Conservation (phyloP, 192 early-diverging fungal species). For the Coemansia nantahalensis region DNA sequence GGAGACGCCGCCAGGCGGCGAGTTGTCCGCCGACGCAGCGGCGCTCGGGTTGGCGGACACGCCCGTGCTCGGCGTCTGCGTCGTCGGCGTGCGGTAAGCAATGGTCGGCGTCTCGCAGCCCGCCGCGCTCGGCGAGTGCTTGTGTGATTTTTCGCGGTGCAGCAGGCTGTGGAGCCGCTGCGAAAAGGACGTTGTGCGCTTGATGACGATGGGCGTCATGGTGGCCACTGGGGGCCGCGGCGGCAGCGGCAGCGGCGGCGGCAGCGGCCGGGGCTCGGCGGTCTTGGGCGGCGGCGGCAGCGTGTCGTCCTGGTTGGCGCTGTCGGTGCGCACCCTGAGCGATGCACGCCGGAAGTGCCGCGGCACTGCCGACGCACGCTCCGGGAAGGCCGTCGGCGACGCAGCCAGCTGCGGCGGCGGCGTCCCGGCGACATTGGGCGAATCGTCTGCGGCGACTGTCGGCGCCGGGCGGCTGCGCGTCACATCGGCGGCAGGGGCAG, state of each 20-base stretch:
- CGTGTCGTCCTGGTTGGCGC: slow-evolving; percentile 19
- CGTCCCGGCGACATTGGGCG: no score
- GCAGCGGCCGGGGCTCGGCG: slow-evolving; percentile 6
- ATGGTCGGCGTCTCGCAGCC: slow-evolving; percentile 42
- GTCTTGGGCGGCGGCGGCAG: slow-evolving; percentile 40
- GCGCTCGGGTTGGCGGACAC: slow-evolving; percentile 27
- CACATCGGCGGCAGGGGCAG: no score
- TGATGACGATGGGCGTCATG: slow-evolving; percentile 38
- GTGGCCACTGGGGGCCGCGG: slow-evolving; percentile 6
- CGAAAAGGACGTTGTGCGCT: slow-evolving; percentile 51
- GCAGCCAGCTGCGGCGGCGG: not conserved
- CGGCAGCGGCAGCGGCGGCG: not conserved
- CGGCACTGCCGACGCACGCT: slow-evolving; percentile 4
- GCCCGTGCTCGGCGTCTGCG: slow-evolving; percentile 32
- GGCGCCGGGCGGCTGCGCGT: no score
- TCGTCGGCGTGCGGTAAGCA: slow-evolving; percentile 43
- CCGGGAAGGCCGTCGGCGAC: no score
- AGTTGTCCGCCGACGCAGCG: slow-evolving; percentile 21
- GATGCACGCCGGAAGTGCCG: slow-evolving; percentile 25
- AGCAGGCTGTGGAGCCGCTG: slow-evolving; percentile 52
- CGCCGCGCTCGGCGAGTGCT: slow-evolving; percentile 7
- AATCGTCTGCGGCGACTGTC: no score
- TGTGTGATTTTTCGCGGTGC: slow-evolving; percentile 43
- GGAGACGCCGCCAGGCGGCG: slow-evolving; percentile 25
- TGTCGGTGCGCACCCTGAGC: slow-evolving; percentile 37